Evolutionary conservation across 371 early-diverging fungal species (phyloP).

Genomic region (Rhizopus microsporus): DNA sequence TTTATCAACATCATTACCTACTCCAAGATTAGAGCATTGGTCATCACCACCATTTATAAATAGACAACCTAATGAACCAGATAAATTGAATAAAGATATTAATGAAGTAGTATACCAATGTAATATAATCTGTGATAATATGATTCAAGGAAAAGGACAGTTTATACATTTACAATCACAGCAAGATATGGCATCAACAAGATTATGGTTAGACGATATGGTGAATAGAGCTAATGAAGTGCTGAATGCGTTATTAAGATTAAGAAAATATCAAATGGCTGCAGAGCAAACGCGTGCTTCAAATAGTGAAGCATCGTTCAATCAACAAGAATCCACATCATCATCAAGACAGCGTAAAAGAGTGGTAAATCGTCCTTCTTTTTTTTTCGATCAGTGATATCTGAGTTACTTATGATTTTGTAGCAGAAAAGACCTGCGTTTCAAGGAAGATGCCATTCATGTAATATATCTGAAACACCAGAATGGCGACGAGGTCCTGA

Average conservation of each 20-base stretch:
- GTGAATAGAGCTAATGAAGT: conserved; percentile 44
- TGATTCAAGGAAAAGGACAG: conserved; percentile 13
- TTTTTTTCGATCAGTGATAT: no score
- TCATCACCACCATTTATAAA: not conserved
- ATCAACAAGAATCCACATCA: no score
- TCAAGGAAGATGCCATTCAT: conserved; percentile 60
- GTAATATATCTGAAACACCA: conserved; percentile 67
- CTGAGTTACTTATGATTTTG: not conserved
- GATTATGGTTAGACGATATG: conserved; percentile 49
- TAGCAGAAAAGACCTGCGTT: conserved; percentile 43
- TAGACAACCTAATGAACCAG: not conserved
- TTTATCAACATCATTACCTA: conserved; percentile 4
- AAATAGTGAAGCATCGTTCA: not conserved
- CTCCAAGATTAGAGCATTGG: not conserved
- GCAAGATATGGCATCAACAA: conserved; percentile 10
- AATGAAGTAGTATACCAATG: conserved; percentile 30
- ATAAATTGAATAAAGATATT: conserved; percentile 12
- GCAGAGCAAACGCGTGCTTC: conserved; percentile 17
- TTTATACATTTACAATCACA: conserved; percentile 8
- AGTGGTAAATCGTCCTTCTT: conserved; percentile 20
- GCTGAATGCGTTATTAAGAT: conserved; percentile 39
- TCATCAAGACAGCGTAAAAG: conserved; percentile 23
- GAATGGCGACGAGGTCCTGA: conserved; percentile 75
- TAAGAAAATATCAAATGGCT: conserved; percentile 44
- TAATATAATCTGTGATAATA: conserved; percentile 30